Conservation (phyloP, 106 monocot species). For the Platanthera zijinensis region DNA sequence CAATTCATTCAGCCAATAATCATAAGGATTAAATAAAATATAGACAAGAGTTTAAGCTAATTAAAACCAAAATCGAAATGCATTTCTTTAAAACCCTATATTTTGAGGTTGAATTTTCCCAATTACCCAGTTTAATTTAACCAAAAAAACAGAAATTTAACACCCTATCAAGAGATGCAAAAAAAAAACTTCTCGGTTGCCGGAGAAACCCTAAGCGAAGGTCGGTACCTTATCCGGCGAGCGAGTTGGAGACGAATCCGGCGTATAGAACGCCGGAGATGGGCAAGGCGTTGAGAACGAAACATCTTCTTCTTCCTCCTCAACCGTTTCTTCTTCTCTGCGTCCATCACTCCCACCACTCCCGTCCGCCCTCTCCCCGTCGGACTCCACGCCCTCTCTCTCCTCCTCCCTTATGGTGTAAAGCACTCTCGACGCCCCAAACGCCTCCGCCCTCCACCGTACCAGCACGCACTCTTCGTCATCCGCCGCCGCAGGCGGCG, state of each 20-base stretch:
- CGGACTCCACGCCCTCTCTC: conserved; percentile 1
- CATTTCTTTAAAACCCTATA: no score
- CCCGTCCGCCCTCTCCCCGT: not conserved
- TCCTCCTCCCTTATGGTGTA: conserved; percentile 4
- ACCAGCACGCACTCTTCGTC: not conserved
- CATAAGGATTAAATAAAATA: no score
- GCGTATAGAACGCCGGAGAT: conserved; percentile 4
- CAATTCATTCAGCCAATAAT: no score
- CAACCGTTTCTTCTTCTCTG: not conserved
- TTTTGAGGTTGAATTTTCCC: no score
- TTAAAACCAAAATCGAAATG: no score
- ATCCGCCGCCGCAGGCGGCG: not conserved
- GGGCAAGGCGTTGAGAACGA: not conserved
- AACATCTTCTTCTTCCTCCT: not conserved
- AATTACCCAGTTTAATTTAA: no score
- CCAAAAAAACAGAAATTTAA: no score
- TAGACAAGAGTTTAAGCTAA: no score
- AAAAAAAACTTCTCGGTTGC: not conserved
- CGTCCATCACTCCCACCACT: no score
- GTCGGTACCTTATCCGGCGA: not conserved
- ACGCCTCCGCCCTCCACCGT: not conserved
- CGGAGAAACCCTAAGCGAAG: not conserved
- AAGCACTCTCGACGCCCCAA: conserved; percentile 2
- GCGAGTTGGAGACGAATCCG: conserved; percentile 1
- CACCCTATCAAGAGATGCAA: not conserved